Evolutionary conservation across 176 grass and related monocot genomes (phyloP), one percentile per base, ranked within the genome.

Genomic region (Panicum miliaceum): DNA sequence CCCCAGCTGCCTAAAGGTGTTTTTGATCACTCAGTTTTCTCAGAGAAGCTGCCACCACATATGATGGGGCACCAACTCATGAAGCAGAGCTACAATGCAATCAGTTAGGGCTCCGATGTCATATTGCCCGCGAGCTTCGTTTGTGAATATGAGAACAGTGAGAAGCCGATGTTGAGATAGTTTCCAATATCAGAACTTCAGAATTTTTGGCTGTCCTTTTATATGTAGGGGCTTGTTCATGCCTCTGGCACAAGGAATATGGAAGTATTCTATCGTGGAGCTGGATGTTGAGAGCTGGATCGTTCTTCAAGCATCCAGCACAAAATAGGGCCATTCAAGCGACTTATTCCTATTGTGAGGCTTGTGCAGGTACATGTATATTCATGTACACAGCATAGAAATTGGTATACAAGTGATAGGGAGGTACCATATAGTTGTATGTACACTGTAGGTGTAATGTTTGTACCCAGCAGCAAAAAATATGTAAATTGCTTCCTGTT

Each of bases 1-100:
- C 66, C 57, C 36, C 90, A 86, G 63, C 82, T 85, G 45, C 92
- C 84, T 48, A 92, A 94, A 85, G 46, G 53, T 82, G 19, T 91
- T 70, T 72, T 68, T 52, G 52, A n/a, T 65, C 68, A 73, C 27
- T 75, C 66, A 32, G 32, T 77, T 71, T 82, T 86, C 84, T 86
- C 73, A 51, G 77, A 90, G 38, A 77, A 86, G 80, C 53, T 76
- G 9, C 82, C 59, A 35, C 46, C 73, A 10, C 71, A 80, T 75
- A 82, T 87, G 79, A 58, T 90, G 66, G 81, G 37, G 51, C 56
- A 85, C 51, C 73, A 79, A 63, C 60, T 73, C 71, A 78, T 86
- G 77, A 83, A 84, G 64, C 57, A 82, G 63, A 83, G 36, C 23
- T 61, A 43, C 54, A 82, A 65, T 73, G 73, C 57, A 41, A 73